Evolutionary conservation across 139 green algal genomes (phyloP), one percentile per base, ranked within the genome.

Genomic region (Tetradesmus obliquus): DNA sequence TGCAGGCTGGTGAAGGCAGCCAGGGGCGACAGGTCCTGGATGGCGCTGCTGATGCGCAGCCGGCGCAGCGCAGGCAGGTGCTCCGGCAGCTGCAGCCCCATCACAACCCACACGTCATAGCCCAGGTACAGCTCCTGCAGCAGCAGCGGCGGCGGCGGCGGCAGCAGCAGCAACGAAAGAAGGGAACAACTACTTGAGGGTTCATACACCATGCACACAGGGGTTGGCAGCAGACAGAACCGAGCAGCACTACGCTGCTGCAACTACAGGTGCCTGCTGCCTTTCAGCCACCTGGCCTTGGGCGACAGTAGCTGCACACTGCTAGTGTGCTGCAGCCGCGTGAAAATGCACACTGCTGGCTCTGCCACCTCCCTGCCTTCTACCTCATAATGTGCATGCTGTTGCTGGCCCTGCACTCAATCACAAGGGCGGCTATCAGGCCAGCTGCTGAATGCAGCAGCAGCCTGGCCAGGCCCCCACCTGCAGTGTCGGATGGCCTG

Each of bases 91-190:
- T 17, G 7, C 58, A 88, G 84, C 4, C 60, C n/a, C 84, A 88
- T 57, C 8, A 79, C 84, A 58, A 32, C 24, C 84, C 84, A 88
- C 55, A 71, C 58, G 57, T 88, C 84, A 55, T 80, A 88, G 20
- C 22, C 80, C 24, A 82, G n/a, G 76, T 51, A 51, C 76, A 82
- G 76, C 76, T 82, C 66, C 66, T 76, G 66, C 5, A 20, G 22
- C 22, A 51, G 72, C 72, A 80, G 3, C 72, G 45, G 72, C 22
- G 9, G 72, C 72, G 45, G 22, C 72, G 12, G 72, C 22, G 12
- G 72, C 72, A 80, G 22, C 72, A 80, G 20, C 19, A 22, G 69
- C 69, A 79, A 22, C 69, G 20, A 5, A 9, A 79, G 69, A 45
- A 45, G 32, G 32, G 32, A 45, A 45, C 32, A 45, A 45, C 32